Conservation (phyloP, 331 rosid species). For the Phaseolus coccineus region DNA sequence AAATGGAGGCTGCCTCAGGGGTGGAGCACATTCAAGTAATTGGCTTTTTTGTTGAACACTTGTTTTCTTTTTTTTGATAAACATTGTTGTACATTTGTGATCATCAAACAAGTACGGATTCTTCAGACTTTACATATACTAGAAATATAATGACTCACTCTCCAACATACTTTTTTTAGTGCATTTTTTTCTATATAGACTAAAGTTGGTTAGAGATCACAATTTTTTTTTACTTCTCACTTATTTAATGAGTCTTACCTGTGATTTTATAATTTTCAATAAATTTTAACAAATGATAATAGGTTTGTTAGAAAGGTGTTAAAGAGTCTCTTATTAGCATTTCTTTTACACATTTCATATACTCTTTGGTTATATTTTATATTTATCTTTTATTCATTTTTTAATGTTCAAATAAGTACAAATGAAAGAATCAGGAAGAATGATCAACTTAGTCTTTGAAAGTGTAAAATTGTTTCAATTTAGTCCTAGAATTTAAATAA, state of each 20-base stretch:
- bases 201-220: neutral
- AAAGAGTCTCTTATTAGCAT: neutral
- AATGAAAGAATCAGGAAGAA: neutral
- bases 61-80: neutral
- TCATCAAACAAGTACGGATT: neutral
- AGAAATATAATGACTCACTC: neutral
- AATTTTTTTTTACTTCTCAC: neutral
- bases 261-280: neutral
- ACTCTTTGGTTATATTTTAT: neutral
- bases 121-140: neutral
- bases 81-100: constrained; percentile 45
- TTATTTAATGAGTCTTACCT: neutral
- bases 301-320: neutral
- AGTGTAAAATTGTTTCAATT: too few species aligned
- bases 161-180: neutral
- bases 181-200: neutral
- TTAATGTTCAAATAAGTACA: neutral
- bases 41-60: constrained; percentile 45
- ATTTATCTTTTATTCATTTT: neutral
- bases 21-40: constrained; percentile 55
- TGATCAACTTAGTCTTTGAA: too few species aligned
- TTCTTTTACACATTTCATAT: neutral
- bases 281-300: neutral
- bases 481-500: too few species aligned
- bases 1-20: constrained; percentile 90